These are phyloP conservation scores for Euphorbia schlechtendalii DNA, from an alignment of 441 rosid species.

Conservation along the genomic window DNA sequence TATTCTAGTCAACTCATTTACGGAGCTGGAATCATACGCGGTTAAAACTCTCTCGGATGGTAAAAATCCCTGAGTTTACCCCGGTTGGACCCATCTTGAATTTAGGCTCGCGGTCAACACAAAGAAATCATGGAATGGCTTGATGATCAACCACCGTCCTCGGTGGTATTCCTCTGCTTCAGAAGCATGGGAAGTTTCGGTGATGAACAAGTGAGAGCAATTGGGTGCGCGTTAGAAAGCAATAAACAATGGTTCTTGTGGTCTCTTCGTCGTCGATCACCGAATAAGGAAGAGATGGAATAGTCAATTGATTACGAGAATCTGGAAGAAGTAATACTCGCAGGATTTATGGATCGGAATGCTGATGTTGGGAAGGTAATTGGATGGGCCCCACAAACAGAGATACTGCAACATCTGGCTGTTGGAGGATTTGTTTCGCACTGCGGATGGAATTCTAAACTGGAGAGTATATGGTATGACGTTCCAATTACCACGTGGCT, in stretches of 20 bases:
- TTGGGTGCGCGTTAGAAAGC: conserved; percentile 36
- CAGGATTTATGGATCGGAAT: conserved; percentile 37
- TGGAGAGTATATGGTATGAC: conserved; percentile 49
- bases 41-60: conserved; percentile 13
- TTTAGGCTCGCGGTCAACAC: not conserved
- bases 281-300: not conserved
- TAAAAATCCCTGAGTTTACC: conserved; percentile 26
- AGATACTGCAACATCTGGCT: conserved; percentile 25
- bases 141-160: conserved; percentile 37
- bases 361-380: conserved; percentile 30
- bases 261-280: conserved; percentile 39
- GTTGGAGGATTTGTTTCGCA: conserved; percentile 53
- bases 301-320: conserved; percentile 17
- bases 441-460: conserved; percentile 57
- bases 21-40: conserved; percentile 36
- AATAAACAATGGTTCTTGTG: conserved; percentile 43
- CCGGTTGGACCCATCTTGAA: conserved; percentile 48
- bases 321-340: conserved; percentile 25
- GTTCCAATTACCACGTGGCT: conserved; percentile 60
- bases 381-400: conserved; percentile 58
- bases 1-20: conserved; percentile 39
- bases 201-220: conserved; percentile 41
- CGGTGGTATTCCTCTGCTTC: conserved; percentile 61
- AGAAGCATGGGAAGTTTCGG: conserved; percentile 54
- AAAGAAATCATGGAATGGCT: conserved; percentile 40